These are phyloP conservation scores for Zygnema cylindricum DNA, from an alignment of 139 green algal genomes.

Conservation along the genomic window DNA sequence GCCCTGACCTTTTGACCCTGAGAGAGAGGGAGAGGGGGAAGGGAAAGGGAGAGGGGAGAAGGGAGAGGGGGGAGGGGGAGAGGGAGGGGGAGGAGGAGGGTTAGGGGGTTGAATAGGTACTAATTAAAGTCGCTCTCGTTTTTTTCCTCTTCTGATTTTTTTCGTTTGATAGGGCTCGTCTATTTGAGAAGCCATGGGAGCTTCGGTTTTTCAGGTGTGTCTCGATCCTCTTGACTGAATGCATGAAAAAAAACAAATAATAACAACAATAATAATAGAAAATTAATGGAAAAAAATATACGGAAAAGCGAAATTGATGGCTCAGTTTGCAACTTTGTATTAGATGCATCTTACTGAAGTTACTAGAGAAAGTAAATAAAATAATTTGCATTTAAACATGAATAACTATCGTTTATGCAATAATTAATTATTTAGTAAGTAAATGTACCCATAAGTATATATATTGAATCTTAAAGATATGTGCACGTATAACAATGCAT, in stretches of 20 bases:
- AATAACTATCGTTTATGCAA: too few relatives aligned
- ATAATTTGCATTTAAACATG: not conserved
- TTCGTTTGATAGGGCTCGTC: not conserved
- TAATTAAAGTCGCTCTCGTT: too few relatives aligned
- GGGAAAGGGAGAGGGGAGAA: too few relatives aligned
- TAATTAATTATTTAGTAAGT: too few relatives aligned
- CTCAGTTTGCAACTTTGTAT: not conserved
- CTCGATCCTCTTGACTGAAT: not conserved
- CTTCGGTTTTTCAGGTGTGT: not conserved
- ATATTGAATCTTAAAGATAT: too few relatives aligned
- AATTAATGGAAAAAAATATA: not conserved
- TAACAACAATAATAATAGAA: not conserved
- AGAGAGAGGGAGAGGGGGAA: too few relatives aligned
- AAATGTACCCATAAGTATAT: too few relatives aligned
- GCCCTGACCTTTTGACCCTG: too few relatives aligned
- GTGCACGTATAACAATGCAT: too few relatives aligned
- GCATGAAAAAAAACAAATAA: not conserved
- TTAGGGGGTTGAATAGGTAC: too few relatives aligned
- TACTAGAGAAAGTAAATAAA: not conserved
- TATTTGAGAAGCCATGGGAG: conserved; percentile 10
- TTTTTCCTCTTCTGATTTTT: not conserved
- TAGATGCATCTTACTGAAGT: not conserved
- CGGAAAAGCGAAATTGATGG: not conserved
- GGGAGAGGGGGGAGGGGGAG: too few relatives aligned
- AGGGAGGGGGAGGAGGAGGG: too few relatives aligned